phyloP scores from a whole-genome alignment of 139 green algal species.

The Dunaliella sp. region DNA sequence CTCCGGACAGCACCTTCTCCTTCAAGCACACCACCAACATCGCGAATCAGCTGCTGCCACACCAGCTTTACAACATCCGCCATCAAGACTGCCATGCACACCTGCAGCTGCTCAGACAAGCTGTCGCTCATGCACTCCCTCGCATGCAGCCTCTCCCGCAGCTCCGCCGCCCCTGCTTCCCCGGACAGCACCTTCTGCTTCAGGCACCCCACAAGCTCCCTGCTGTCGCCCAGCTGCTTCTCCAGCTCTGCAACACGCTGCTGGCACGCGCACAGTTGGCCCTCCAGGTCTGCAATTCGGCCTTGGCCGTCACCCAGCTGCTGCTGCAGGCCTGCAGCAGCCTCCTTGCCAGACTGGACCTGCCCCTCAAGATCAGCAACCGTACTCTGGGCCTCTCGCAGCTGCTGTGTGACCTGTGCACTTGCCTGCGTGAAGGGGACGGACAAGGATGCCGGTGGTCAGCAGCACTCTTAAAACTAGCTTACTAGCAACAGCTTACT shows the following conservation, averaged over 20 bases:
- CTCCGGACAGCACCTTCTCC: too few relatives aligned
- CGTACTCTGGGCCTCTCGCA: background rate
- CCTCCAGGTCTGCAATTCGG: background rate
- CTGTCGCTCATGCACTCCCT: background rate
- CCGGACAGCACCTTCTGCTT: too few relatives aligned
- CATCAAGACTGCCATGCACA: too few relatives aligned
- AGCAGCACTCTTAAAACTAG: too few relatives aligned
- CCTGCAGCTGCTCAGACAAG: background rate
- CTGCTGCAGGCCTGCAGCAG: background rate
- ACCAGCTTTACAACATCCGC: background rate
- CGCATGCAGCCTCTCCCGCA: background rate
- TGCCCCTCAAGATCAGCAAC: background rate
- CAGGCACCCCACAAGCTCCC: background rate
- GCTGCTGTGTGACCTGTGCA: too few relatives aligned
- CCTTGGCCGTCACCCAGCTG: conserved; percentile 2
- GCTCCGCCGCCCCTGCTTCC: too few relatives aligned
- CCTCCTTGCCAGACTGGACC: background rate
- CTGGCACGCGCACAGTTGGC: background rate
- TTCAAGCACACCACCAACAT: background rate
- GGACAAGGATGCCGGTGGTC: too few relatives aligned
- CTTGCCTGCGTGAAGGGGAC: too few relatives aligned
- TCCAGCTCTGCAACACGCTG: background rate
- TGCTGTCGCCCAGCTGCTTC: background rate
- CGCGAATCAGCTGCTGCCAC: background rate
- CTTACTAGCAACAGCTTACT: too few relatives aligned